Evolutionary conservation across 2,329 filamentous ascomycete genomes (phyloP).

Genomic region (Diplodia seriata): DNA sequence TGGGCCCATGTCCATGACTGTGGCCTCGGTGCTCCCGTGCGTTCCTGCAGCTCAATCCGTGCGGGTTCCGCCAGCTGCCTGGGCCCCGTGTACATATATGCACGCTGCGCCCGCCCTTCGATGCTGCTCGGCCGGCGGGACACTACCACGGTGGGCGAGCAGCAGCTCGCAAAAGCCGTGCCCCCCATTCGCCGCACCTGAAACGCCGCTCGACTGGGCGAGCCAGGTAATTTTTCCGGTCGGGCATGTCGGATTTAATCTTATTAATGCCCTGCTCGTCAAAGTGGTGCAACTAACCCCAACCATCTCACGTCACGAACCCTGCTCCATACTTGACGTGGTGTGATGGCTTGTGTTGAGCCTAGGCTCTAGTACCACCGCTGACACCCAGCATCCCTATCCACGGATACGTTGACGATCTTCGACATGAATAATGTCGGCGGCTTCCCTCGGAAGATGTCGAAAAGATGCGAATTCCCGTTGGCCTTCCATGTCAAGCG

Average conservation of each 20-base stretch:
- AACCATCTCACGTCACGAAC: slow-evolving; percentile 27
- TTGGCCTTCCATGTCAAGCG: slow-evolving; percentile 9
- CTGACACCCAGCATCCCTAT: slow-evolving; percentile 7
- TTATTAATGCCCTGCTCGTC: slow-evolving; percentile 29
- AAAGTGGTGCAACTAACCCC: slow-evolving; percentile 30
- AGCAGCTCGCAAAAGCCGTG: too few relatives aligned
- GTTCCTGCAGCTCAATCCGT: slow-evolving; percentile 31
- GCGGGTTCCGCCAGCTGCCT: not conserved
- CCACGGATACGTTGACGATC: not conserved
- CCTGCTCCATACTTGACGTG: slow-evolving; percentile 23
- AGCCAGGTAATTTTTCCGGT: slow-evolving; percentile 26
- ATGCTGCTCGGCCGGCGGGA: not conserved
- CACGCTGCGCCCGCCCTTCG: not conserved
- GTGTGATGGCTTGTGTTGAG: slow-evolving; percentile 23
- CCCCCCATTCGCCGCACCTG: slow-evolving; percentile 7
- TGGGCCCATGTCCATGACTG: slow-evolving; percentile 29
- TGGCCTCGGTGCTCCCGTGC: slow-evolving; percentile 31
- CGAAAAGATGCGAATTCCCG: slow-evolving; percentile 15
- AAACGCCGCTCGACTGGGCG: slow-evolving; percentile 13
- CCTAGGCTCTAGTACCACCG: slow-evolving; percentile 7
- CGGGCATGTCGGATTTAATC: slow-evolving; percentile 30
- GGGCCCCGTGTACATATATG: slow-evolving; percentile 5
- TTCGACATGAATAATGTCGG: slow-evolving; percentile 8
- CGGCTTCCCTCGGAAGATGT: slow-evolving; percentile 18
- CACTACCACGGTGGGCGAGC: not conserved